Percentiles rank a stretch among this genome's conserved stretches.
Conservation (phyloP, 2,329 filamentous ascomycete species). For the Nemania abortiva region DNA sequence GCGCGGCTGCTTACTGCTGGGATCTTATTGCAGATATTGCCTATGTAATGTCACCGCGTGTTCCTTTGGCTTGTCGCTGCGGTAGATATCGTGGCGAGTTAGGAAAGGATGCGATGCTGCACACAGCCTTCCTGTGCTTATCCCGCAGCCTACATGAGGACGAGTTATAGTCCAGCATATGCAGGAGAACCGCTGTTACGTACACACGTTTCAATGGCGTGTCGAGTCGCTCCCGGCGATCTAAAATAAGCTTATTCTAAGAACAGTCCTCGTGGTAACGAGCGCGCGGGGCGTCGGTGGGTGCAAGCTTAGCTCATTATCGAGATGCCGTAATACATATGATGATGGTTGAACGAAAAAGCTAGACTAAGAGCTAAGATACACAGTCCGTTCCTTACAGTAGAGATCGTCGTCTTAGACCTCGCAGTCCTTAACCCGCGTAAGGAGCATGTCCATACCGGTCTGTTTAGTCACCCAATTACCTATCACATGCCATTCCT, state of each 20-base stretch:
- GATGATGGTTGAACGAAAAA: not conserved
- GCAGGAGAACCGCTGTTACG: not conserved
- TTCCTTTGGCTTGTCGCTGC: not conserved
- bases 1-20: not conserved
- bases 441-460: constrained; percentile 5
- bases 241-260: not conserved
- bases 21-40: not conserved
- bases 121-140: not conserved
- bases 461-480: constrained; percentile 17
- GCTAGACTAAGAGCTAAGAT: not conserved
- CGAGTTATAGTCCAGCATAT: not conserved
- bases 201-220: not conserved
- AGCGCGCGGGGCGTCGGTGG: too few relatives aligned
- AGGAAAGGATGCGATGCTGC: not conserved
- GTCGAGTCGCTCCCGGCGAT: not conserved
- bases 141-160: not conserved
- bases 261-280: not conserved
- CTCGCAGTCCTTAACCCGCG: not conserved
- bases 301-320: not conserved
- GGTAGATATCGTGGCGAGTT: not conserved
- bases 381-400: not conserved
- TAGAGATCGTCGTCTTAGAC: not conserved
- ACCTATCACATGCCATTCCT: constrained; percentile 20
- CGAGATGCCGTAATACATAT: not conserved
- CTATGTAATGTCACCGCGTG: not conserved